Conservation (phyloP, 2,329 filamentous ascomycete genomes). For the Nigrograna mackinnonii region DNA sequence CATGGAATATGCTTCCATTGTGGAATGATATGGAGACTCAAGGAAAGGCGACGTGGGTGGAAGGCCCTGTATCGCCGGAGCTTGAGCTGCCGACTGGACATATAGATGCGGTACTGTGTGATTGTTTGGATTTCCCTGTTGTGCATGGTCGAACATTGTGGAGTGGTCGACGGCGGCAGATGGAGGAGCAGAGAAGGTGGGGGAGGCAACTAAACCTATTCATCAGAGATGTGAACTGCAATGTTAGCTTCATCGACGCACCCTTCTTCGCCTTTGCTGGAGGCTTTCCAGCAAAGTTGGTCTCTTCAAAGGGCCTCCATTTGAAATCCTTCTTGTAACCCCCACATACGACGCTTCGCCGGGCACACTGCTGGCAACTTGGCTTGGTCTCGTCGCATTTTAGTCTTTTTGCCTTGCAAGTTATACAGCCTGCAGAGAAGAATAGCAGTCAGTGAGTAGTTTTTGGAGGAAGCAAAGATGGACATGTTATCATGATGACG, state of each 20-base stretch:
- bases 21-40: conserved; percentile 14
- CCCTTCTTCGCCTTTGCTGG: conserved; percentile 51
- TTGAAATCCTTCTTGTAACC: conserved; percentile 78
- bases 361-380: conserved; percentile 67
- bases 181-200: neutral
- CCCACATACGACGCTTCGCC: conserved; percentile 67
- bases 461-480: neutral
- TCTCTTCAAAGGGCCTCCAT: conserved; percentile 72
- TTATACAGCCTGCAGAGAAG: conserved; percentile 63
- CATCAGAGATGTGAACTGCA: neutral
- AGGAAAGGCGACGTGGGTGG: conserved; percentile 14
- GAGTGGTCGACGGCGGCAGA: neutral
- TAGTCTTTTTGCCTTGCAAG: conserved; percentile 72
- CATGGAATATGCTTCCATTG: conserved; percentile 4
- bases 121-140: neutral
- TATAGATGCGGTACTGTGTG: neutral
- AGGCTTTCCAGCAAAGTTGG: conserved; percentile 54
- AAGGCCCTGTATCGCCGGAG: conserved; percentile 10
- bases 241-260: conserved; percentile 16
- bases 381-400: conserved; percentile 77
- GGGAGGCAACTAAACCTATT: neutral
- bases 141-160: neutral
- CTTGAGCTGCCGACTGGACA: conserved; percentile 8
- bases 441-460: conserved; percentile 1
- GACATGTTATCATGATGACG: no score